Conservation (phyloP, 2,329 filamentous ascomycete species). For the Cytospora piceicola region DNA sequence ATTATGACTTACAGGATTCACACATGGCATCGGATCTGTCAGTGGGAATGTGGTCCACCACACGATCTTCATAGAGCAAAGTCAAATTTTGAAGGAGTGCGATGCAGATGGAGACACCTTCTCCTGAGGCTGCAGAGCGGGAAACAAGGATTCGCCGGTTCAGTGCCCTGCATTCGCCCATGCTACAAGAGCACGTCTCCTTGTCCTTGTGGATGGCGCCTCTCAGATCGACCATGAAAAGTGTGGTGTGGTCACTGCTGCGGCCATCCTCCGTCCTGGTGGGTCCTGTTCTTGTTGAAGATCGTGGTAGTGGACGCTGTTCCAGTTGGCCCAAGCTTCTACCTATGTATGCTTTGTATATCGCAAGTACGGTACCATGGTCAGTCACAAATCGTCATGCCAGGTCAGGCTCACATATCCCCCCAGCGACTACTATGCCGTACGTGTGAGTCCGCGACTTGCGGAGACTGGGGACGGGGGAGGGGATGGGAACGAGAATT, state of each 20-base stretch:
- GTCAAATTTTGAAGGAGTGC: constrained; percentile 15
- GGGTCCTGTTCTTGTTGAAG: constrained; percentile 16
- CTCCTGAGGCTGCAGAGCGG: constrained; percentile 25
- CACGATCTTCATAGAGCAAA: constrained; percentile 19
- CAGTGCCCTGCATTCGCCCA: constrained; percentile 25
- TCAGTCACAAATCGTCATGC: not conserved
- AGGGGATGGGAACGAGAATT: constrained; percentile 2
- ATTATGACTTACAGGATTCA: constrained; percentile 13
- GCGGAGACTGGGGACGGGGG: not conserved
- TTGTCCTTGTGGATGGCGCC: constrained; percentile 18
- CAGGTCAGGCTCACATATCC: constrained; percentile 8
- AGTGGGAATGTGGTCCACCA: constrained; percentile 18
- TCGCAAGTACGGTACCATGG: not conserved
- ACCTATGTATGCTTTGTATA: constrained; percentile 3
- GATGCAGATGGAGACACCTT: constrained; percentile 20
- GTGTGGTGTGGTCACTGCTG: constrained; percentile 30
- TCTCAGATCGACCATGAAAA: constrained; percentile 19
- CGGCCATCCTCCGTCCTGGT: constrained; percentile 25
- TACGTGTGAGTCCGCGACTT: not conserved
- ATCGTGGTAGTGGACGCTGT: constrained; percentile 1
- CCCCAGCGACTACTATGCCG: not conserved
- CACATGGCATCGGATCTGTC: constrained; percentile 20
- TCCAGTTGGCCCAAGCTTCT: constrained; percentile 14
- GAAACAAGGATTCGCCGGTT: constrained; percentile 29
- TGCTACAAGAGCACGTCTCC: constrained; percentile 26